Evolutionary conservation across 2,329 filamentous ascomycete genomes (phyloP), one percentile per base, ranked within the genome.

Genomic region (Alternaria infectoria): DNA sequence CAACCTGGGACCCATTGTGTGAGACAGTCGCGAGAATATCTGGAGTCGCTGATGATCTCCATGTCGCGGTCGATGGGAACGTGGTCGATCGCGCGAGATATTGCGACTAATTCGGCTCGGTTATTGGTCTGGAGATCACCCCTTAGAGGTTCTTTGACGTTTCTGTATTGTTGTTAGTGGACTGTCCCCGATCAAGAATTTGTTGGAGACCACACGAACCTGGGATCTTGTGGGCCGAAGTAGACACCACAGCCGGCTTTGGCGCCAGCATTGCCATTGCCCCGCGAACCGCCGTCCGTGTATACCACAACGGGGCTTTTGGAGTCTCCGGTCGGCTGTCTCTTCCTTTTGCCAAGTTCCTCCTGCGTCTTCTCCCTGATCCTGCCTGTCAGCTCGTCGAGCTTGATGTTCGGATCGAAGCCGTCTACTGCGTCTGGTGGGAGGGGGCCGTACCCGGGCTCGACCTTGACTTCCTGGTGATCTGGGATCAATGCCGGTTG

Each of bases 81-180:
- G 49, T 90, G 87, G 74, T 97, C 89, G 21, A 98, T 85, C 1
- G 94, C 94, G 61, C 94, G 91, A 28, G 92, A 84, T 66, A 98
- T 91, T 8, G 93, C 96, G 23, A 92, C 94, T 62, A 99, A 84
- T 82, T 99, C 96, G n/a, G 95, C 96, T 4, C 96, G 91, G 79
- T 98, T 93, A 77, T 99, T 99, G 1, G 96, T 98, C 81, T 98
- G 96, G 10, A 86, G 84, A 15, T 86, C 83, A 54, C 93, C 93
- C 55, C 85, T 81, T 3, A 97, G 86, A 5, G 89, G 88, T 80
- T 96, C 93, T 12, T 92, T 92, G 23, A 97, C 81, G 73, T 91
- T 91, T 69, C 88, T 89, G 73, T 4, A 57, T 7, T 11, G n/a
- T 47, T 30, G 58, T 66, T 21, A 71, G 60, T 5, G 19, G 36